These are phyloP conservation scores for Fusarium albidum DNA, from an alignment of 2,329 filamentous ascomycete species.

Conservation along the genomic window DNA sequence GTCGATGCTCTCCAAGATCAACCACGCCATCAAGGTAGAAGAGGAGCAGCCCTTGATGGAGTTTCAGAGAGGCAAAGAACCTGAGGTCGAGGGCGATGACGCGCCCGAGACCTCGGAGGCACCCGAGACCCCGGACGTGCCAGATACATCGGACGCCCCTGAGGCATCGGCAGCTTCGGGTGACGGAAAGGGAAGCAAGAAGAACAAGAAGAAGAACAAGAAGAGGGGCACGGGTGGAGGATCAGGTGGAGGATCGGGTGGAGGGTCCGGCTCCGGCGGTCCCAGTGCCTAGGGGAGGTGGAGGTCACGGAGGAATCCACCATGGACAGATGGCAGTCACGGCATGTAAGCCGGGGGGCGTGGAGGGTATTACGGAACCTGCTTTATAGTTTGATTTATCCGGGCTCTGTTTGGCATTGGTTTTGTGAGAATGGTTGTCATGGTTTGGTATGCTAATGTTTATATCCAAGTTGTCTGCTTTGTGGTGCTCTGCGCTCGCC, in stretches of 20 bases:
- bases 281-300: constrained; percentile 19
- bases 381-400: neutral
- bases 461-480: too few species aligned
- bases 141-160: constrained; percentile 18
- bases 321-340: neutral
- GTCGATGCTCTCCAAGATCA: constrained; percentile 51
- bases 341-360: neutral
- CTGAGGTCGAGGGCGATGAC: constrained; percentile 15
- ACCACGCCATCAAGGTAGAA: constrained; percentile 32
- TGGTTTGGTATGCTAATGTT: constrained; percentile 1
- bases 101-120: constrained; percentile 20
- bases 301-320: neutral
- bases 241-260: too few species aligned
- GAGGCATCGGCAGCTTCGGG: constrained; percentile 25
- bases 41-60: constrained; percentile 4
- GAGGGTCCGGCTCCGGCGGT: constrained; percentile 13
- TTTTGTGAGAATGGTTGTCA: neutral
- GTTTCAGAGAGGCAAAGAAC: constrained; percentile 13
- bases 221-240: constrained; percentile 33
- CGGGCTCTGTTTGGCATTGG: neutral
- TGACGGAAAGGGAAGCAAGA: constrained; percentile 31
- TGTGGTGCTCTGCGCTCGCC: too few species aligned
- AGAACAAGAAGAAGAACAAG: constrained; percentile 40
- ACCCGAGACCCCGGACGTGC: constrained; percentile 17
- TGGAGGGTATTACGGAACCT: neutral